Percentiles rank a stretch among this genome's conserved stretches.
Conservation (phyloP, 73 alveolate genomes). For the Urostyla sp. region DNA sequence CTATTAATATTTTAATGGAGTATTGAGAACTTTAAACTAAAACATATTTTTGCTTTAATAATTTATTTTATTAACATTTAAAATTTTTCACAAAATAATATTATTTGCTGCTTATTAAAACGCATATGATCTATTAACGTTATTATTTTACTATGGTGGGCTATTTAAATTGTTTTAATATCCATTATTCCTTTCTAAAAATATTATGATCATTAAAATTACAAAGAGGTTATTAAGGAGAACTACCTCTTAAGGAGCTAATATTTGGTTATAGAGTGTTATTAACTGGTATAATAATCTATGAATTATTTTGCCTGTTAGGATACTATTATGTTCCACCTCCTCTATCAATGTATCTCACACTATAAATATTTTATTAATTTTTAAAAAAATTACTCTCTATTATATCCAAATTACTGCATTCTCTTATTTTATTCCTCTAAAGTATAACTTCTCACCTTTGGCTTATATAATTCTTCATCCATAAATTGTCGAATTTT, state of each 20-base stretch:
- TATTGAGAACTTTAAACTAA: slow-evolving; percentile 1
- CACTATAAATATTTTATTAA: slow-evolving; percentile 8
- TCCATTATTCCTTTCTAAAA: background rate
- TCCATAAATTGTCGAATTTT: slow-evolving; percentile 42
- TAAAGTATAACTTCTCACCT: slow-evolving; percentile 1
- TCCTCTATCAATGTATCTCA: slow-evolving; percentile 36
- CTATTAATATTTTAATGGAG: slow-evolving; percentile 5
- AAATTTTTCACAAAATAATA: background rate
- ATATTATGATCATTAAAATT: background rate
- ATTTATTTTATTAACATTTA: background rate
- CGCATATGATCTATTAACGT: background rate
- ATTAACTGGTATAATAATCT: slow-evolving; percentile 15
- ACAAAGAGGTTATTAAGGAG: background rate
- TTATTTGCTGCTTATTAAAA: slow-evolving; percentile 31
- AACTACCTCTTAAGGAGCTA: background rate
- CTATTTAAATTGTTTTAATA: background rate
- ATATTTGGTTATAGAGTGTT: no score
- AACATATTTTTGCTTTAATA: background rate
- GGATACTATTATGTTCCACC: background rate
- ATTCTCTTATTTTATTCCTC: slow-evolving; percentile 16
- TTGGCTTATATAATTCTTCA: background rate
- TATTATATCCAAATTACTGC: slow-evolving; percentile 22
- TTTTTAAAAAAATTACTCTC: slow-evolving; percentile 36
- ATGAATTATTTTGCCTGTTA: background rate
- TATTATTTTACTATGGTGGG: background rate